Base-by-base conservation (phyloP, 495 filamentous ascomycete species). In the Talaromyces thailandensis region DNA sequence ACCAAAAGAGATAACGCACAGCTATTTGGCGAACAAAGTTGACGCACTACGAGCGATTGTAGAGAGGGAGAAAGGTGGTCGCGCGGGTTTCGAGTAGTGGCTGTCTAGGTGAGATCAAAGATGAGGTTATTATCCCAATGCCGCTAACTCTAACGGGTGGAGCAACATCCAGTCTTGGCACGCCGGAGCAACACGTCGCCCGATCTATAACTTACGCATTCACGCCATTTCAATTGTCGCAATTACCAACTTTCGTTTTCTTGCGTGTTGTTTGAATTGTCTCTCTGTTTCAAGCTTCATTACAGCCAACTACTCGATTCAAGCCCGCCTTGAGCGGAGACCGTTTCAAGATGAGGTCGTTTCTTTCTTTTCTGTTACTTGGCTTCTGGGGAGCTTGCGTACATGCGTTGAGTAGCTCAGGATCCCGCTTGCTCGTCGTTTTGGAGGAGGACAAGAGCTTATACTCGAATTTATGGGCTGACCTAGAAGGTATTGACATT, bases 361-460 rank as follows among this genome's bases (percentile, higher is more conserved):
- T 87, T 69, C 75, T 89, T 71, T 87, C 86, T 58, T 82, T 91
- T 67, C 68, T 92, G 59, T 68, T 89, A 40, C 75, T 89, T 64
- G 75, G 82, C 68, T 80, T 91, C 60, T 76, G 85, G 67, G 79
- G 84, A 69, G 74, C 82, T 40, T 61, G 59, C 21, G 89, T 86
- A 65, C 81, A 88, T 70, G 90, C 91, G 48, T 72, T 91, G 68
- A 96, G 92, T 78, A 88, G 84, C 64, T 86, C 83, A 60, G 94
- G 93, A 56, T 85, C 81, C 73, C 84, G 92, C 71, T 74, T 98
- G 73, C 76, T 98, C 67, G 93, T 94, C 29, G 84, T 98, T 52
- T 72, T 94, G 50, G 94, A 98, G 69, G 91, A 97, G 63, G 90
- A 96, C 67, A 91, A 91, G 78, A 81, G 80, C 57, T 81, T 79